Base-by-base conservation (phyloP, 352 stramenopile genomes). In the Phytophthora hibernalis region DNA sequence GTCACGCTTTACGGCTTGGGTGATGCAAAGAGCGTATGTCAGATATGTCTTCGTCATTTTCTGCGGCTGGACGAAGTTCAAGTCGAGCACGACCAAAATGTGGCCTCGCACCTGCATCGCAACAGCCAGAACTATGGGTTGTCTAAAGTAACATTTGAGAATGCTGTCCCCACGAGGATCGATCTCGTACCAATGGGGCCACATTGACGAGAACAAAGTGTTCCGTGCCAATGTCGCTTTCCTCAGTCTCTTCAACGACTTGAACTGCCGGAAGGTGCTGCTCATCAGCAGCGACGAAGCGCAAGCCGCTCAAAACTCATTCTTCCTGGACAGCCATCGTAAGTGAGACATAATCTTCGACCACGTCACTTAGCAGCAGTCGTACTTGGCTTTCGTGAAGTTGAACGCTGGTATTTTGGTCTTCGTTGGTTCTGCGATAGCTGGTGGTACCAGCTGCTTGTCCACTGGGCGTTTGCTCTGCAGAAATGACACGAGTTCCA, bases 131-230 rank as follows among this genome's bases (percentile, higher is more conserved):
- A 7, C 26, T 10, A 31, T 31, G 4, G 26, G 1, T 31, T 31
- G 6, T 31, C 9, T 8, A 43, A 43, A 43, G 15, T 9, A 15
- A 4, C 35, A 28, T 30, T 33, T 22, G n/a, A n/a, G n/a, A n/a
- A n/a, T n/a, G 16, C 7, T 12, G 18, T 40, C 10, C 10, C 7
- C 15, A 38, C 4, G 12, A 16, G 6, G 47, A 53, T 28, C 5
- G 24, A 48, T 31, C 5, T 43, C 73, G 13, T 64, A 93, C 85
- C 68, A 93, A 69, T 12, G 85, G 85, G 8, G 82, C 80, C 6
- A 92, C 72, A 59, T 93, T 93, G 8, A 90, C 70, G 12, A 93
- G 75, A 38, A 87, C 76, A 28, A 79, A 72, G 28, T 79, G 66
- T 10, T 47, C 12, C 9, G 42, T n/a, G 13, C 61, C 65, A 21